phyloP scores from a whole-genome alignment of 192 early-diverging fungal species.

The Backusella parvicylindrica region DNA sequence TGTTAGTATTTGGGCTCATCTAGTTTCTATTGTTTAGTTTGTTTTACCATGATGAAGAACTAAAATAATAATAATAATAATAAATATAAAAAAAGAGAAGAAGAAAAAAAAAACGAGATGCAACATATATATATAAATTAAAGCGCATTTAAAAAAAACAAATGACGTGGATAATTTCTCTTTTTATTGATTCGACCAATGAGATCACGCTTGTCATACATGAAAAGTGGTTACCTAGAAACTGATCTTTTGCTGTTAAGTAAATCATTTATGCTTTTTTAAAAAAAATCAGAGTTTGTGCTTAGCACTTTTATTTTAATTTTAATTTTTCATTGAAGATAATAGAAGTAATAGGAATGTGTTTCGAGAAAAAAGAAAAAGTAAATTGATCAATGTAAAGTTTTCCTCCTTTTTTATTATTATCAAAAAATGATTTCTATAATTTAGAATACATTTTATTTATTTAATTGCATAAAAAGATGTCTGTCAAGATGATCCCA shows the following conservation, averaged over 20 bases:
- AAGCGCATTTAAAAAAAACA: not conserved
- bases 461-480: no score
- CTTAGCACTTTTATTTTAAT: not conserved
- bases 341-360: no score
- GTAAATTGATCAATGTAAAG: no score
- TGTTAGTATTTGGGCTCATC: not conserved
- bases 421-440: no score
- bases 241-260: not conserved
- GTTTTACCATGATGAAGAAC: not conserved
- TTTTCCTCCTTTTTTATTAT: no score
- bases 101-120: not conserved
- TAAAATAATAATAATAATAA: no score
- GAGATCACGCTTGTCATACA: not conserved
- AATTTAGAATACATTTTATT: no score
- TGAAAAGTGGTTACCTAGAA: not conserved
- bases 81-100: not conserved
- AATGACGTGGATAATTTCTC: not conserved
- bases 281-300: not conserved
- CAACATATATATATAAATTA: not conserved
- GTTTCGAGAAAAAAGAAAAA: no score
- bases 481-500: no score
- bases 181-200: not conserved
- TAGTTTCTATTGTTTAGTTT: not conserved
- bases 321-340: no score
- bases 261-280: not conserved